Evolutionary conservation across 164 flowering plant species (phyloP).

Genomic region (Berberis vulgaris): DNA sequence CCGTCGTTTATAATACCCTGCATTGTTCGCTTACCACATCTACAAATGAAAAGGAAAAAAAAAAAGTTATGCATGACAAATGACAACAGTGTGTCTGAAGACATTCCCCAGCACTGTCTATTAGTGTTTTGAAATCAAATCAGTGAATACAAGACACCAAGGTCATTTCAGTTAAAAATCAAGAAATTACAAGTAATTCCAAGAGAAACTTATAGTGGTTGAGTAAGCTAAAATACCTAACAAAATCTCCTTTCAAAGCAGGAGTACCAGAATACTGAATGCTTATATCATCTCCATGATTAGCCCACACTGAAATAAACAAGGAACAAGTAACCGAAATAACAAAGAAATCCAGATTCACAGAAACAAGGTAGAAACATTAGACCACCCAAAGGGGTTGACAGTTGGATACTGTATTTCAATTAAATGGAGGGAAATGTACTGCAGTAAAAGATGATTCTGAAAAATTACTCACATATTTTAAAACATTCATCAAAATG

Average conservation of each 20-base stretch:
- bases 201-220: too few relatives aligned
- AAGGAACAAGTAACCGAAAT: conserved; percentile 1
- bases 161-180: too few relatives aligned
- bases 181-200: too few relatives aligned
- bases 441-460: neutral
- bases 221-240: conserved; percentile 36
- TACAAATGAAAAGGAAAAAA: conserved; percentile 18
- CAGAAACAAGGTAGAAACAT: neutral
- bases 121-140: too few relatives aligned
- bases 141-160: too few relatives aligned
- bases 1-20: conserved; percentile 80
- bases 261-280: conserved; percentile 97
- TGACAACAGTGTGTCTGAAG: too few relatives aligned
- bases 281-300: conserved; percentile 97
- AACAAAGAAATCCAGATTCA: neutral
- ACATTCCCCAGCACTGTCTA: too few relatives aligned
- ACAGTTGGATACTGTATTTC: too few relatives aligned
- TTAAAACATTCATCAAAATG: conserved; percentile 71
- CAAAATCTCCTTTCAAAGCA: conserved; percentile 96
- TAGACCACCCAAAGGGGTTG: too few relatives aligned
- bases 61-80: too few relatives aligned
- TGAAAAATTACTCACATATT: conserved; percentile 44
- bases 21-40: conserved; percentile 71
- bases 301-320: conserved; percentile 76
- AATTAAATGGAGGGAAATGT: too few relatives aligned